phyloP scores from a whole-genome alignment of 305 asterid species.

The Nicotiana rustica region DNA sequence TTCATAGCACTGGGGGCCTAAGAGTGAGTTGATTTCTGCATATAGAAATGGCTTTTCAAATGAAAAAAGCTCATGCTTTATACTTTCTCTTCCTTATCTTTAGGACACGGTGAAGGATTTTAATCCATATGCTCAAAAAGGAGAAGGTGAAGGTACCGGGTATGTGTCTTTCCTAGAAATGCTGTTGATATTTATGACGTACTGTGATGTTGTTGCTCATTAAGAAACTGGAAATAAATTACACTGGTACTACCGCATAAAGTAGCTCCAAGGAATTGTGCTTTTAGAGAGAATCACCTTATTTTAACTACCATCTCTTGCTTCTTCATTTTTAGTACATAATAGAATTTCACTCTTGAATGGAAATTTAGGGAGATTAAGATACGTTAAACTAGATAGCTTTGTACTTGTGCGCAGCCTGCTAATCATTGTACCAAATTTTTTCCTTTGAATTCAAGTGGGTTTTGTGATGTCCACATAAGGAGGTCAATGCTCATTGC shows the following conservation, averaged over 20 bases:
- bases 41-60: neutral
- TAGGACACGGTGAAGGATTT: conserved; percentile 89
- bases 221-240: neutral
- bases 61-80: neutral
- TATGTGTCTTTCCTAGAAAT: conserved; percentile 49
- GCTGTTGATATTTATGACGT: neutral
- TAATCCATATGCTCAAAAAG: conserved; percentile 76
- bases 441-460: neutral
- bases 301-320: neutral
- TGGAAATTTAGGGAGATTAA: neutral
- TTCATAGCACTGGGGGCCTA: conserved; percentile 95
- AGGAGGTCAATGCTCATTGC: conserved; percentile 1
- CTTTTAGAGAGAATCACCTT: conserved; percentile 13
- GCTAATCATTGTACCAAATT: neutral
- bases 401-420: neutral
- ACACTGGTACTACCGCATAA: conserved; percentile 3
- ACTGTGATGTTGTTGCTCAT: neutral
- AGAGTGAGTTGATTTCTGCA: conserved; percentile 59
- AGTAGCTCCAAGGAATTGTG: neutral
- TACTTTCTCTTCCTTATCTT: conserved; percentile 33
- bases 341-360: neutral
- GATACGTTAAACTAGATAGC: neutral
- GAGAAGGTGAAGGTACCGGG: conserved; percentile 91
- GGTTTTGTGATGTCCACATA: neutral
- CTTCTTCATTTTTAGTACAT: neutral